These are phyloP conservation scores for Micractinium conductrix DNA, from an alignment of 139 green algal genomes.

Conservation along the genomic window DNA sequence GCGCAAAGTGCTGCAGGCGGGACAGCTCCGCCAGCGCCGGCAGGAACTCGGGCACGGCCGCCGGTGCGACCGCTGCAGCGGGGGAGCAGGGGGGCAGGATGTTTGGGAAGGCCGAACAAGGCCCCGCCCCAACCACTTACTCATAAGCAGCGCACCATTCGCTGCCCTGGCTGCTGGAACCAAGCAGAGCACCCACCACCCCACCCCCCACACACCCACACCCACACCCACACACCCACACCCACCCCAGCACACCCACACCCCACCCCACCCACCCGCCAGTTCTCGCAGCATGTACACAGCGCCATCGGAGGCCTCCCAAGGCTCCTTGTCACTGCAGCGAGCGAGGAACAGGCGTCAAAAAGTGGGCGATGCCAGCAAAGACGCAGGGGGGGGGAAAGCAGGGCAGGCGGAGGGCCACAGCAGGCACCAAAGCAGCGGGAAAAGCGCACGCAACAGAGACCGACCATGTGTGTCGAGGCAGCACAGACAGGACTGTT, in stretches of 20 bases:
- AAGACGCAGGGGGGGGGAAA: neutral
- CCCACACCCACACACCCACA: no score
- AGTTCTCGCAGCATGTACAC: slow-evolving; percentile 85
- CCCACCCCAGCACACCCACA: no score
- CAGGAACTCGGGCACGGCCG: slow-evolving; percentile 60
- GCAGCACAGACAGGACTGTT: neutral
- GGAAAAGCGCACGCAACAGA: no score
- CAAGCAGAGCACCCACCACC: no score
- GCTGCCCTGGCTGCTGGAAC: no score
- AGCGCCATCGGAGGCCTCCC: slow-evolving; percentile 91
- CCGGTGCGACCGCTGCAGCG: slow-evolving; percentile 39
- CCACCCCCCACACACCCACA: no score
- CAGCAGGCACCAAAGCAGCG: no score
- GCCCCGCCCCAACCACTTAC: no score
- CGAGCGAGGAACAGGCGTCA: neutral
- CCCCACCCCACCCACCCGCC: neutral
- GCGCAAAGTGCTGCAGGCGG: slow-evolving; percentile 67
- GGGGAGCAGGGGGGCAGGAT: no score
- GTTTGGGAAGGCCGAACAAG: no score
- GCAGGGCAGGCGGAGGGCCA: neutral
- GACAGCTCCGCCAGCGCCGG: slow-evolving; percentile 71
- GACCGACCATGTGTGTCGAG: neutral
- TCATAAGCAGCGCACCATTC: no score
- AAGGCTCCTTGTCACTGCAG: slow-evolving; percentile 77
- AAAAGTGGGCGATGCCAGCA: neutral